Conservation (phyloP, 306 rosid species). For the Quercus bicolor region DNA sequence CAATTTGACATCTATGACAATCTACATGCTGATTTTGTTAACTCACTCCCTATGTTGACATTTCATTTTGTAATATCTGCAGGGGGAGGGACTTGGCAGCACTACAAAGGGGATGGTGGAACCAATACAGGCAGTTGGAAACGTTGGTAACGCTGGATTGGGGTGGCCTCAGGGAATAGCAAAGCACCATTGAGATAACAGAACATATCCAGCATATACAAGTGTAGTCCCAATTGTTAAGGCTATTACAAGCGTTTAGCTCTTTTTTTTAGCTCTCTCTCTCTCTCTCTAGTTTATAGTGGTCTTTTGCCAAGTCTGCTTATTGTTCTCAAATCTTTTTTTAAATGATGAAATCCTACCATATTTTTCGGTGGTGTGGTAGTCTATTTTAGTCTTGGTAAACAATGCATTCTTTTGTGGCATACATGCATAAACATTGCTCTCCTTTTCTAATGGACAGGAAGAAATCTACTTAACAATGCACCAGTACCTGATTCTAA, state of each 20-base stretch:
- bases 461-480: too few species aligned
- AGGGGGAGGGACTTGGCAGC: conserved; percentile 89
- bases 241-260: neutral
- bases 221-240: neutral
- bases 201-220: neutral
- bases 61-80: neutral
- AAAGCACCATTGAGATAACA: neutral
- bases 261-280: too few species aligned
- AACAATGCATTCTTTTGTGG: too few species aligned
- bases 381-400: too few species aligned
- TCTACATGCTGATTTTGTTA: neutral
- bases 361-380: too few species aligned
- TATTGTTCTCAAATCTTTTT: too few species aligned
- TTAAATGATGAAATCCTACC: too few species aligned
- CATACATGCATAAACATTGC: too few species aligned
- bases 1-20: neutral
- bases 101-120: conserved; percentile 63
- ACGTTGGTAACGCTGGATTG: conserved; percentile 69
- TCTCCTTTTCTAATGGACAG: too few species aligned
- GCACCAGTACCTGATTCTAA: too few species aligned
- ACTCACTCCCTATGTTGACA: neutral
- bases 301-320: too few species aligned
- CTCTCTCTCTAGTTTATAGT: too few species aligned
- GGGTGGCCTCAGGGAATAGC: conserved; percentile 59
- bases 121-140: conserved; percentile 68